Evolutionary conservation across 1,284 basidiomycete species (phyloP), one percentile per base, ranked within the genome.

Genomic region (Sphagnurus paluster): DNA sequence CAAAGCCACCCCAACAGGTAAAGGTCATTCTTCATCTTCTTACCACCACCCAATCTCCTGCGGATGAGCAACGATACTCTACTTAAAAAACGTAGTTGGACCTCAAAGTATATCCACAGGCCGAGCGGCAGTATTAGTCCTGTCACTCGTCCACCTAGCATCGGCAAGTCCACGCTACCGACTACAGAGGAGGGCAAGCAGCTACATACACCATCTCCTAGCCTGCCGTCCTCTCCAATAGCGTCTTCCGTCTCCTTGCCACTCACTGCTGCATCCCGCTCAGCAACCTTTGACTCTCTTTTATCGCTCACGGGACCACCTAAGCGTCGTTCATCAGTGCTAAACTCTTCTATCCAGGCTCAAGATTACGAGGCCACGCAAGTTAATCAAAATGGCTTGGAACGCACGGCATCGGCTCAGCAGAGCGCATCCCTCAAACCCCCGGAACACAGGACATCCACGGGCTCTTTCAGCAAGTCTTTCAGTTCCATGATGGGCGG

Each of bases 401-500:
- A 79, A 45, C 77, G 77, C 55, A 75, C 74, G n/a, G 25, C 28
- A 11, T 78, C 77, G 17, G 64, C 67, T 9, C 69, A 69, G 39
- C 57, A 42, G 23, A 35, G 53, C 5, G 23, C 51, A 49, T 16
- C 55, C n/a, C 38, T 49, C 54, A 64, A 63, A 50, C 50, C 66
- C 34, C 59, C 64, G 3, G 73, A 72, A 9, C 52, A 56, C 20
- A 49, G 52, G 20, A 56, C 67, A 13, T 45, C 44, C 30, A 33
- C 30, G 2, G 75, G 74, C 43, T 78, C 80, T 0, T 84, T 84
- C 57, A 70, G 76, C 30, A 81, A 78, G 67, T 77, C 84, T 0
- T 69, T 88, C 44, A 80, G 76, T 52, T 84, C 82, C 23, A 80
- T 87, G 82, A 82, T 87, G 67, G 79, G 79, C 19, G 80, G 79